Percentiles rank a stretch among this genome's conserved stretches.
These are phyloP conservation scores for Alternaria postmessia DNA, from an alignment of 2,329 filamentous ascomycete genomes.

Conservation along the genomic window DNA sequence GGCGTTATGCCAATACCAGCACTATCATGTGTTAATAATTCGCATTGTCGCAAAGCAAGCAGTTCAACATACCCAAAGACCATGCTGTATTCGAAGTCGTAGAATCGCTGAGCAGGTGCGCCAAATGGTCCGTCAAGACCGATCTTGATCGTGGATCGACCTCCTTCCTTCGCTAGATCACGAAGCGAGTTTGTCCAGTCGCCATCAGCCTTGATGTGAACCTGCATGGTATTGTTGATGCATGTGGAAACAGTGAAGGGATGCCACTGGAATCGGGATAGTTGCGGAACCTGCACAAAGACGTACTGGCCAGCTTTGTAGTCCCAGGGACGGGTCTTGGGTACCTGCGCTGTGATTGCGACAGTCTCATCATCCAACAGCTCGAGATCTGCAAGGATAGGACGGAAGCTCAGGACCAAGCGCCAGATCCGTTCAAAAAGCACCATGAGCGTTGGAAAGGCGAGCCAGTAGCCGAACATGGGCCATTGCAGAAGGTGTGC, in stretches of 20 bases:
- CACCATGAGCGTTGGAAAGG: constrained; percentile 62
- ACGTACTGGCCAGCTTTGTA: constrained; percentile 67
- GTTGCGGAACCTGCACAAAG: constrained; percentile 62
- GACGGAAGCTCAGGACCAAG: constrained; percentile 58
- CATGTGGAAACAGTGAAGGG: constrained; percentile 67
- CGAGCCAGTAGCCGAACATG: constrained; percentile 66
- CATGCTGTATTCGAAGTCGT: constrained; percentile 65
- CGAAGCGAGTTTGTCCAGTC: constrained; percentile 63
- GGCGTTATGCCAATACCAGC: constrained; percentile 67
- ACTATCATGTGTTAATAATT: constrained; percentile 30
- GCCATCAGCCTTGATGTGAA: constrained; percentile 68
- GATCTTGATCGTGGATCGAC: constrained; percentile 55
- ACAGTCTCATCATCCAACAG: constrained; percentile 64
- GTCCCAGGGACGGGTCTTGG: constrained; percentile 59
- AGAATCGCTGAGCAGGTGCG: constrained; percentile 66
- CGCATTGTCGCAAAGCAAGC: background rate
- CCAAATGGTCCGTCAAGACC: constrained; percentile 67
- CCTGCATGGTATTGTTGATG: constrained; percentile 59
- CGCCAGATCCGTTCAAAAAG: constrained; percentile 60
- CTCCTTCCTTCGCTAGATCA: constrained; percentile 51
- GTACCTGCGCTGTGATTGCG: constrained; percentile 59
- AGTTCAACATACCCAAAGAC: constrained; percentile 55
- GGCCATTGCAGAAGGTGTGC: constrained; percentile 61
- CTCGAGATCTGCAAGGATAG: constrained; percentile 58
- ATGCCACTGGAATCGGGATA: constrained; percentile 67